Percentiles rank a stretch among this genome's conserved stretches.
Evolutionary conservation across 345 rosid genomes (phyloP).

Genomic region (Citrus glauca): DNA sequence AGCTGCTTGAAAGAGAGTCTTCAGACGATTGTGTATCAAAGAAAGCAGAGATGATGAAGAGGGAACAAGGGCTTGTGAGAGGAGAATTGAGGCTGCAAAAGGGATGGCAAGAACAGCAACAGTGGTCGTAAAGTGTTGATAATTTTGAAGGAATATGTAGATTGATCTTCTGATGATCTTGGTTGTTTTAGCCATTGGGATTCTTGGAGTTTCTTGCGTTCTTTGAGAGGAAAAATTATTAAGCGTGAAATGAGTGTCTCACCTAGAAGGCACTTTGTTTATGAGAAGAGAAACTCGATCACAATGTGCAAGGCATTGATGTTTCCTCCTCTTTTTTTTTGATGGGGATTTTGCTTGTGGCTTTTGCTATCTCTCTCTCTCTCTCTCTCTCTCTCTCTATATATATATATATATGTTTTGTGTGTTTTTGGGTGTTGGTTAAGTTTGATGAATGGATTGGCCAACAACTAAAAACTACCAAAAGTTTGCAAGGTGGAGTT

Average conservation of each 20-base stretch:
- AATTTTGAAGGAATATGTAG: slow-evolving; percentile 55
- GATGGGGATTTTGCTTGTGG: neutral
- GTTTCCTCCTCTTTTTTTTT: neutral
- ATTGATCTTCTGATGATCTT: slow-evolving; percentile 66
- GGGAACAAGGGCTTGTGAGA: slow-evolving; percentile 42
- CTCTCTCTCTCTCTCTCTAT: no score
- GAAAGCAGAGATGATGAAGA: slow-evolving; percentile 28
- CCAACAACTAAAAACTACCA: slow-evolving; percentile 39
- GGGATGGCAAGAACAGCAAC: slow-evolving; percentile 57
- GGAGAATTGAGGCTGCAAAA: slow-evolving; percentile 53
- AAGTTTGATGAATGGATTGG: slow-evolving; percentile 35
- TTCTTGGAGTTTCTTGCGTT: slow-evolving; percentile 18
- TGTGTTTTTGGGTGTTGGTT: slow-evolving; percentile 30
- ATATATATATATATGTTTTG: neutral
- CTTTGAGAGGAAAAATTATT: slow-evolving; percentile 1
- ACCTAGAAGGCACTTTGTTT: slow-evolving; percentile 3
- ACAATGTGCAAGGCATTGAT: slow-evolving; percentile 8
- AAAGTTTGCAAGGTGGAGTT: slow-evolving; percentile 28
- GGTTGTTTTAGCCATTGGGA: slow-evolving; percentile 46
- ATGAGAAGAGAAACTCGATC: no score
- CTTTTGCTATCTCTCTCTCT: neutral
- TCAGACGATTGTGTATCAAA: slow-evolving; percentile 32
- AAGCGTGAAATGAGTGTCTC: slow-evolving; percentile 20
- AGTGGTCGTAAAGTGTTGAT: slow-evolving; percentile 49
- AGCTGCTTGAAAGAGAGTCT: slow-evolving; percentile 50